Base-by-base conservation (phyloP, 2,329 filamentous ascomycete genomes). In the Arthrobotrys entomopaga region DNA sequence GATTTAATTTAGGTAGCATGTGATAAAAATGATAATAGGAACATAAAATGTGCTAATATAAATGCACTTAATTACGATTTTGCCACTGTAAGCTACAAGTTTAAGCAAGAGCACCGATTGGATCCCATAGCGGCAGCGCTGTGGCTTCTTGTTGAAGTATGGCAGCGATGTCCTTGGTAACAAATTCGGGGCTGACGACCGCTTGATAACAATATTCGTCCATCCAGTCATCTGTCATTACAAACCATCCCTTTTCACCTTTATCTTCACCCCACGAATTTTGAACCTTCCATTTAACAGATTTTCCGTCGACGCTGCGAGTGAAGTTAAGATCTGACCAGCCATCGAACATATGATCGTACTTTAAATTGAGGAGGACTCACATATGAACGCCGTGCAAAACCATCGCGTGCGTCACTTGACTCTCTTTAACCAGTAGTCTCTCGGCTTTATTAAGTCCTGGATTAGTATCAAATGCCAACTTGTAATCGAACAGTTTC, bases 371-470 rank as follows among this genome's bases (percentile, higher is more conserved):
- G 8, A 63, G 22, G 5, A 22, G n/a, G 1, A 61, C 67, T 49
- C 29, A 73, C 67, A 73, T 70, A 38, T 97, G 92, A 52, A 96
- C 93, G 0, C 88, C 93, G 1, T 92, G 96, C 75, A 97, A 82
- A 0, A 96, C 91, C 93, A 96, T 96, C 3, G 93, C 93, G 79
- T 96, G 93, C 0, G 92, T 96, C 92, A 97, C 96, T 58, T 87
- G 85, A 63, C 87, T 90, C 82, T 96, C 92, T 10, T 91, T 88
- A 0, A 89, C 89, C 78, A 86, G 84, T 52, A 97, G 83, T 2
- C 92, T 84, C 78, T 92, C 86, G 0, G 90, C 90, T 82, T 96
- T 96, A 79, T 84, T 87, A 86, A 96, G 86, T 16, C 87, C 88
- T 7, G 94, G 85, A 65, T 84, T 85, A 74, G 92, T 85, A 78